Base-by-base conservation (phyloP, 441 rosid species). In the Geranium incanum region DNA sequence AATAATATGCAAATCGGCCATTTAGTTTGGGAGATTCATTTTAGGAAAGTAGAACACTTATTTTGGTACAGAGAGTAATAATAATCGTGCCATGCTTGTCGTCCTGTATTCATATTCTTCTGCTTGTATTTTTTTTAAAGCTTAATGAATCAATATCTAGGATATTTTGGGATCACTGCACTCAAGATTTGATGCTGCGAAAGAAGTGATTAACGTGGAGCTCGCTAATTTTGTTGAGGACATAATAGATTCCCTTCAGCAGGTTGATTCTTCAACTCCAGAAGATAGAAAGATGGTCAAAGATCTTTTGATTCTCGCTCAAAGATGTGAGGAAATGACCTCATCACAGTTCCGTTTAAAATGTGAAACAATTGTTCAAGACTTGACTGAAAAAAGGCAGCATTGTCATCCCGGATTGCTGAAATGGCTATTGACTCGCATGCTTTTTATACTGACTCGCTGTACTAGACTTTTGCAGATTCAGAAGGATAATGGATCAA, bases 401-500 rank as follows among this genome's bases (percentile, higher is more conserved):
- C 84, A 79, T 71, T 87, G 92, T 76, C 87, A 82, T 80, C 77
- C 84, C 39, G 95, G 88, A 78, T 72, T 83, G 52, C 78, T 87
- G 73, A 91, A 87, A 86, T 86, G 92, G 91, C 80, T 89, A 43
- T 84, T 79, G 71, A 87, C 90, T n/a, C 88, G 89, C 68, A 76
- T 91, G 91, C 93, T 91, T 72, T 91, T 89, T 72, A 87, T 91
- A 78, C 76, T 91, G 87, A 91, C 95, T 66, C 89, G 91, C 72
- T 89, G 91, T 83, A 91, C 97, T 67, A 89, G 97, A 77, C 78
- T 89, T 68, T 80, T 91, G 77, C 86, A 85, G 81, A 89, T 87
- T 76, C 95, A 87, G 83, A 91, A 89, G 75, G 95, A 85, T 74
- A 80, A 81, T 33, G 85, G 86, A 80, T 88, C 89, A 1, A 86